A percentile compares a stretch with the other conserved stretches of the same genome.
Evolutionary conservation across 139 green algal genomes (phyloP).

Genomic region (Picochlorum sp.): DNA sequence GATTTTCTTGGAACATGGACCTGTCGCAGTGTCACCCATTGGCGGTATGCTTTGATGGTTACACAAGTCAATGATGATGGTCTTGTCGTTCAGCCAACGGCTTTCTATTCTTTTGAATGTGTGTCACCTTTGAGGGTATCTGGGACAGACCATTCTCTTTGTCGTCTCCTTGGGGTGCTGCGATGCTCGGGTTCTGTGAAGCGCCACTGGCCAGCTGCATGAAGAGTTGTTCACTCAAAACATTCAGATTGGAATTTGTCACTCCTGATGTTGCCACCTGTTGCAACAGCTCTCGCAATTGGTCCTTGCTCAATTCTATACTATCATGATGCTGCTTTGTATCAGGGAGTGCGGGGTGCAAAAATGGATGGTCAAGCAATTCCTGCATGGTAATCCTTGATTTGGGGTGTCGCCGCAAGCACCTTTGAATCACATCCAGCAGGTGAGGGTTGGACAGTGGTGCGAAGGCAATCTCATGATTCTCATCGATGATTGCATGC

Average conservation of each 20-base stretch:
- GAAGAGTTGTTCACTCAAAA: background rate
- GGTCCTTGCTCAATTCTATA: constrained; percentile 45
- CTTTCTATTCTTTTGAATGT: too few relatives aligned
- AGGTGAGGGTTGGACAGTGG: constrained; percentile 51
- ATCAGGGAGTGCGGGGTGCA: constrained; percentile 44
- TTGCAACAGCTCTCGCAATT: constrained; percentile 56
- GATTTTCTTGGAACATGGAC: too few relatives aligned
- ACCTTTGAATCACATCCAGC: constrained; percentile 67
- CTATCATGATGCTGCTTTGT: background rate
- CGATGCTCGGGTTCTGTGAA: background rate
- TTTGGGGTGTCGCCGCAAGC: constrained; percentile 74
- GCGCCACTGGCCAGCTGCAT: background rate
- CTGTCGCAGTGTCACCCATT: too few relatives aligned
- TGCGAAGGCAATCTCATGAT: constrained; percentile 55
- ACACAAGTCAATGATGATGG: too few relatives aligned
- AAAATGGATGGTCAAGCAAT: constrained; percentile 79
- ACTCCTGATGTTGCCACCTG: constrained; percentile 1
- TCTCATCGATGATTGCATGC: constrained; percentile 76
- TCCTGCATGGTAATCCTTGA: constrained; percentile 79
- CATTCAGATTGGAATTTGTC: background rate
- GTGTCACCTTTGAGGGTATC: too few relatives aligned
- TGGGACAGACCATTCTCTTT: background rate
- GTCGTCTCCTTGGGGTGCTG: background rate
- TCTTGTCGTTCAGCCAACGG: too few relatives aligned
- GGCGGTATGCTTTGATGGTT: too few relatives aligned